Conservation (phyloP, 1,139 yeast genomes). For the Pneumocystis canis region DNA sequence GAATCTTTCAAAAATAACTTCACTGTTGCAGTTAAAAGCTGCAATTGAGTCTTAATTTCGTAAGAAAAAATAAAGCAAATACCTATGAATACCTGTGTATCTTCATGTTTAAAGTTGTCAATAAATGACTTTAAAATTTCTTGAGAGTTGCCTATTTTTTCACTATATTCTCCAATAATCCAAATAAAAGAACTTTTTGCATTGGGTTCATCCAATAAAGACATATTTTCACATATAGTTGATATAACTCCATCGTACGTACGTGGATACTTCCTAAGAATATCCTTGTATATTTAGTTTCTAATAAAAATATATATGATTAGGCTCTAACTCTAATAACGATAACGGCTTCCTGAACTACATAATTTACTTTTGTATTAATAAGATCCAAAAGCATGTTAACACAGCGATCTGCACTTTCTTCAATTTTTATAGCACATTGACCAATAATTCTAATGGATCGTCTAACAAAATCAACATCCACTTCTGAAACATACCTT, state of each 20-base stretch:
- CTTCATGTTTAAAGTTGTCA: slow-evolving; percentile 54
- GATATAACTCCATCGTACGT: slow-evolving; percentile 59
- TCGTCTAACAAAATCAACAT: slow-evolving; percentile 70
- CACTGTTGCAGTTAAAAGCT: slow-evolving; percentile 63
- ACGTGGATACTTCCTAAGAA: slow-evolving; percentile 65
- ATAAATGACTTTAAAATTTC: slow-evolving; percentile 37
- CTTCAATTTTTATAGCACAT: slow-evolving; percentile 64
- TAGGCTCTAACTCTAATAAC: slow-evolving; percentile 37
- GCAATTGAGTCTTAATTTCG: slow-evolving; percentile 42
- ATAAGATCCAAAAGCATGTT: slow-evolving; percentile 61
- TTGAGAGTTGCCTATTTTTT: slow-evolving; percentile 44
- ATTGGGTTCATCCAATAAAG: slow-evolving; percentile 45
- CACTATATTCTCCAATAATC: slow-evolving; percentile 81
- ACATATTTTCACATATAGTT: slow-evolving; percentile 45
- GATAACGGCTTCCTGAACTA: slow-evolving; percentile 64
- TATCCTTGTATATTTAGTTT: slow-evolving; percentile 27
- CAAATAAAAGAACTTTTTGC: slow-evolving; percentile 69
- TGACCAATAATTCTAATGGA: slow-evolving; percentile 79
- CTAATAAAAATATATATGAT: not conserved
- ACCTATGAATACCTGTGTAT: slow-evolving; percentile 28
- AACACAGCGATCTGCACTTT: slow-evolving; percentile 51
- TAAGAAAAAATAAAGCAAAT: not conserved
- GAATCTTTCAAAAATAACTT: slow-evolving; percentile 47
- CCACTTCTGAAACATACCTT: slow-evolving; percentile 72
- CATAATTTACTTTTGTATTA: slow-evolving; percentile 62